Evolutionary conservation across 257 asterid species (phyloP), one percentile per base, ranked within the genome.

Genomic region (Solanum bukasovii): DNA sequence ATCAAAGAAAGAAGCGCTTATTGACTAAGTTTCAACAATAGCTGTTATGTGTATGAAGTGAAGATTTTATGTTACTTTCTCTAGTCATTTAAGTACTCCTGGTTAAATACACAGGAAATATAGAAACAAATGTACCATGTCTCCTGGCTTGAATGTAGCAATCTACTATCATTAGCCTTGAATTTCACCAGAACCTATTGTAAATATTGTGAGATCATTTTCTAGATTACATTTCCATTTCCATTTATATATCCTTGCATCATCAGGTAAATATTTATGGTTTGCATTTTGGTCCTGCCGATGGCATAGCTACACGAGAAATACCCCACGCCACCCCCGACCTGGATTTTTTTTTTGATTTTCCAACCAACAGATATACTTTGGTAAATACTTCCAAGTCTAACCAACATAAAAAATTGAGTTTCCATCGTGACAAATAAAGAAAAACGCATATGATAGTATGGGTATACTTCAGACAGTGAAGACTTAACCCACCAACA

Each of bases 1-100:
- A 88, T 78, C 93, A 5, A 93, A 87, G 86, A 91, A 91, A 67
- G 86, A 89, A 87, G 84, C 86, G 20, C 81, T 83, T 3, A 10
- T 37, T 9, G 35, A 18, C 40, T 78, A 49, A 74, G 14, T 67
- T 35, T 67, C 37, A 84, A 33, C 25, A 31, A 16, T 16, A 27
- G 63, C 37, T 27, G 29, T 79, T 79, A 44, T 18, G 38, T 14
- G 18, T 2, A 46, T 29, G 37, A 49, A 16, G 61, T 29, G 67
- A 79, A 81, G 68, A 81, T 5, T 27, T 34, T 16, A 31, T 3
- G 49, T 16, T 81, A 18, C 85, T 81, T 29, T 49, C 42, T 81
- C 70, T 46, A 29, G 42, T 29, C 29, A 81, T 27, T 44, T 81
- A 16, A 81, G 70, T 46, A 46, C 29, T 46, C 67, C 85, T 81